Evolutionary conservation across 1,284 basidiomycete species (phyloP).

Genomic region (Neolentinus lepideus): DNA sequence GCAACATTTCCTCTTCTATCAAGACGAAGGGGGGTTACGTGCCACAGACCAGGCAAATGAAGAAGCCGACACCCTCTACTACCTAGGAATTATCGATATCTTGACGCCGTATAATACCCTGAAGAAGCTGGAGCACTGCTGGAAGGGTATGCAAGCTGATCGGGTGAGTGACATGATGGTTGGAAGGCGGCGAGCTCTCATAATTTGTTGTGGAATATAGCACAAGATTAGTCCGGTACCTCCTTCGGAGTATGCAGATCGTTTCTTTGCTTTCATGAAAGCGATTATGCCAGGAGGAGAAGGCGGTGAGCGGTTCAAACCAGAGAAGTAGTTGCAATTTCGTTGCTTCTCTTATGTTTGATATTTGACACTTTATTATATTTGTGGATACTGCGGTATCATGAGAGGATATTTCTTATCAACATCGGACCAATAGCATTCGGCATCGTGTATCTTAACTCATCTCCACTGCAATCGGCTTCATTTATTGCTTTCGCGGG

Average conservation of each 20-base stretch:
- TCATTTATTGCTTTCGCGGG: constrained; percentile 2
- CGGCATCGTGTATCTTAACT: constrained; percentile 1
- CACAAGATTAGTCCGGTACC: constrained; percentile 92
- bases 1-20: constrained; percentile 88
- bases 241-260: constrained; percentile 76
- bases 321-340: background rate
- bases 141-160: constrained; percentile 88
- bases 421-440: constrained; percentile 1
- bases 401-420: constrained; percentile 1
- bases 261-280: constrained; percentile 85
- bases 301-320: constrained; percentile 56
- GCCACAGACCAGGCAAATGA: constrained; percentile 85
- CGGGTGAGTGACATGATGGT: constrained; percentile 46
- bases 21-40: constrained; percentile 91
- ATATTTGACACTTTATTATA: background rate
- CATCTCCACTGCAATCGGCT: background rate
- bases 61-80: constrained; percentile 80
- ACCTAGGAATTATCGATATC: constrained; percentile 92
- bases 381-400: background rate
- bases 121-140: constrained; percentile 87
- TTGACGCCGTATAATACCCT: constrained; percentile 78
- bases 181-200: constrained; percentile 7
- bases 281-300: constrained; percentile 83
- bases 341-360: background rate
- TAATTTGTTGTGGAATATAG: constrained; percentile 31